Evolutionary conservation across 768 basidiomycete species (phyloP).

Genomic region (Crassisporium funariophilum): DNA sequence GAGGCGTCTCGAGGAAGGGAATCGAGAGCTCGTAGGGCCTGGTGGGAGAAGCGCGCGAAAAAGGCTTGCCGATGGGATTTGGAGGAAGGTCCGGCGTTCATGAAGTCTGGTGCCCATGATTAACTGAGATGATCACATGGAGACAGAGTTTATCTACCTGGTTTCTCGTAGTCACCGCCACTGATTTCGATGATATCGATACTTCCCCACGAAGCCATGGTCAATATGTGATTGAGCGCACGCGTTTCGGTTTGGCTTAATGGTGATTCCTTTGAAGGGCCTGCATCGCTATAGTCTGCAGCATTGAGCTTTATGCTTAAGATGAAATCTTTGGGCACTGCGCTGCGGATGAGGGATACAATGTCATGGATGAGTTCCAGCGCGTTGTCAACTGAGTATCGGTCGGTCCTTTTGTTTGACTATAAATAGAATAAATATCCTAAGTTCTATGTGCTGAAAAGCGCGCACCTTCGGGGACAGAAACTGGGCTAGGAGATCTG

Average conservation of each 20-base stretch:
- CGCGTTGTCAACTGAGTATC: constrained; percentile 52
- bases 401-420: constrained; percentile 52
- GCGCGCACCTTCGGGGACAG: constrained; percentile 64
- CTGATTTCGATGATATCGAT: constrained; percentile 89
- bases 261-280: constrained; percentile 13
- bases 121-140: neutral
- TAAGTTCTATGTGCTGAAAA: neutral
- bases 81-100: constrained; percentile 25
- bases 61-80: constrained; percentile 63
- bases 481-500: constrained; percentile 81
- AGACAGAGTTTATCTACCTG: constrained; percentile 42
- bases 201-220: constrained; percentile 62
- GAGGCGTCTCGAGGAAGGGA: constrained; percentile 24
- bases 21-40: constrained; percentile 50
- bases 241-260: constrained; percentile 35
- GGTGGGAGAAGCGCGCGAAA: constrained; percentile 68
- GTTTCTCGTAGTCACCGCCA: constrained; percentile 83
- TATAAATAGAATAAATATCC: constrained; percentile 5
- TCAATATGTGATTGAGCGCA: constrained; percentile 60
- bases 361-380: constrained; percentile 64
- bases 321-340: constrained; percentile 59
- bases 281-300: constrained; percentile 61
- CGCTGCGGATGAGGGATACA: constrained; percentile 53
- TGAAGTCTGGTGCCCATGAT: constrained; percentile 44
- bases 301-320: constrained; percentile 82